A percentile compares a stretch with the other conserved stretches of the same genome.
Conservation (phyloP, 2,329 filamentous ascomycete species). For the Sphaerulina vaccinii region DNA sequence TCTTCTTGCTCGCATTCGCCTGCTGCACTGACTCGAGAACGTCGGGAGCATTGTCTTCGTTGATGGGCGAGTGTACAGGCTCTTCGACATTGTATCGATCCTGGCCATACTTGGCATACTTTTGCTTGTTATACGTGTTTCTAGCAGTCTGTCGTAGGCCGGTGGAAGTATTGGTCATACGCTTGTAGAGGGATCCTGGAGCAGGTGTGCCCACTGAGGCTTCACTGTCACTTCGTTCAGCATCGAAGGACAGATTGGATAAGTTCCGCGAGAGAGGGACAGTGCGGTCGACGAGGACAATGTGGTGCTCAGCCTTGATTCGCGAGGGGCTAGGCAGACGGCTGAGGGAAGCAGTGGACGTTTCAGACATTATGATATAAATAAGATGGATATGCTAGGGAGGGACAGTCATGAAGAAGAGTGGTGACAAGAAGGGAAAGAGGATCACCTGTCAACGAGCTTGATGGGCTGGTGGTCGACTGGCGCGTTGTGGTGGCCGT, state of each 20-base stretch:
- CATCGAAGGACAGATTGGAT: slow-evolving; percentile 21
- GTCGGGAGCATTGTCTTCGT: slow-evolving; percentile 19
- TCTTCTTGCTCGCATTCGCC: slow-evolving; percentile 21
- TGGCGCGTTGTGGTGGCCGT: slow-evolving; percentile 16
- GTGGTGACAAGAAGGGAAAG: slow-evolving; percentile 2
- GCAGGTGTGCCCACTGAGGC: slow-evolving; percentile 17
- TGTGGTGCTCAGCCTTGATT: slow-evolving; percentile 56
- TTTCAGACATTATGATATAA: slow-evolving; percentile 29
- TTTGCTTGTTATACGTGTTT: slow-evolving; percentile 36
- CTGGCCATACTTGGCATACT: slow-evolving; percentile 38
- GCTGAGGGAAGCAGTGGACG: slow-evolving; percentile 25
- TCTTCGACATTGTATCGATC: slow-evolving; percentile 31
- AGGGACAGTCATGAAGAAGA: background rate
- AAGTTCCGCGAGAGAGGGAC: slow-evolving; percentile 21
- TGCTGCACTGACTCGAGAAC: slow-evolving; percentile 22
- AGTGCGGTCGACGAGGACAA: slow-evolving; percentile 62
- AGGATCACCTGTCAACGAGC: slow-evolving; percentile 29
- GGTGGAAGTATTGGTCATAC: slow-evolving; percentile 32
- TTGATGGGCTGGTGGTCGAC: slow-evolving; percentile 21
- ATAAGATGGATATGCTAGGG: slow-evolving; percentile 5
- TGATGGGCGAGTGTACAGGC: slow-evolving; percentile 17
- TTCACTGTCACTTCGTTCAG: slow-evolving; percentile 35
- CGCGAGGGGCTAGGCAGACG: slow-evolving; percentile 26
- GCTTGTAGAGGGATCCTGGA: slow-evolving; percentile 25
- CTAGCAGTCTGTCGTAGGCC: slow-evolving; percentile 30